Conservation (phyloP, 306 rosid species). For the Adenanthera pavonina region DNA sequence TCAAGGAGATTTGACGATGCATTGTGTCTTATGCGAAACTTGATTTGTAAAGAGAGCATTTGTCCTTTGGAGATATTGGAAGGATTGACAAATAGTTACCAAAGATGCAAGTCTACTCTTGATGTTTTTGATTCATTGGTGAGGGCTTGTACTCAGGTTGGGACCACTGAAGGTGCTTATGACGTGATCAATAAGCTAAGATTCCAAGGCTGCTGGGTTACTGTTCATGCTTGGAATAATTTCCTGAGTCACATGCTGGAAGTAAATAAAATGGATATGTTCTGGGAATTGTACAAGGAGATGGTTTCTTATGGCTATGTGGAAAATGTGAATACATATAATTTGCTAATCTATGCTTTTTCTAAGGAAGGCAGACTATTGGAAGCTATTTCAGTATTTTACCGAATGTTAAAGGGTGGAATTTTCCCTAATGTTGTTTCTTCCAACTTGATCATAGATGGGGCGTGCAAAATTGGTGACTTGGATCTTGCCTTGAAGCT, state of each 20-base stretch:
- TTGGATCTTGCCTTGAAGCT: slow-evolving; percentile 62
- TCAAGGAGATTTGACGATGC: slow-evolving; percentile 58
- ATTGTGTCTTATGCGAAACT: slow-evolving; percentile 47
- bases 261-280: slow-evolving; percentile 49
- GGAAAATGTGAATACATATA: slow-evolving; percentile 59
- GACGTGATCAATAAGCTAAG: slow-evolving; percentile 53
- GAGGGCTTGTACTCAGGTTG: slow-evolving; percentile 56
- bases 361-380: slow-evolving; percentile 54
- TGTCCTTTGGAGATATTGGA: slow-evolving; percentile 53
- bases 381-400: slow-evolving; percentile 54
- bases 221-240: slow-evolving; percentile 74
- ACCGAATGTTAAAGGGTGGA: slow-evolving; percentile 57
- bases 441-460: slow-evolving; percentile 64
- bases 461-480: slow-evolving; percentile 55
- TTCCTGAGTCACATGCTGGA: slow-evolving; percentile 55
- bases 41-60: slow-evolving; percentile 43
- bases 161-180: slow-evolving; percentile 56
- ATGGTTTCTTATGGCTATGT: slow-evolving; percentile 57
- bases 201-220: slow-evolving; percentile 42
- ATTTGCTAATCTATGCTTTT: slow-evolving; percentile 61
- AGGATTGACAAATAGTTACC: slow-evolving; percentile 48
- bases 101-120: slow-evolving; percentile 43
- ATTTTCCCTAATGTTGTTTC: slow-evolving; percentile 58
- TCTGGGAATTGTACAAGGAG: slow-evolving; percentile 60
- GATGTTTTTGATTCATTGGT: slow-evolving; percentile 66